Conservation (phyloP, 2,329 filamentous ascomycete species). For the Exserohilum turcica region DNA sequence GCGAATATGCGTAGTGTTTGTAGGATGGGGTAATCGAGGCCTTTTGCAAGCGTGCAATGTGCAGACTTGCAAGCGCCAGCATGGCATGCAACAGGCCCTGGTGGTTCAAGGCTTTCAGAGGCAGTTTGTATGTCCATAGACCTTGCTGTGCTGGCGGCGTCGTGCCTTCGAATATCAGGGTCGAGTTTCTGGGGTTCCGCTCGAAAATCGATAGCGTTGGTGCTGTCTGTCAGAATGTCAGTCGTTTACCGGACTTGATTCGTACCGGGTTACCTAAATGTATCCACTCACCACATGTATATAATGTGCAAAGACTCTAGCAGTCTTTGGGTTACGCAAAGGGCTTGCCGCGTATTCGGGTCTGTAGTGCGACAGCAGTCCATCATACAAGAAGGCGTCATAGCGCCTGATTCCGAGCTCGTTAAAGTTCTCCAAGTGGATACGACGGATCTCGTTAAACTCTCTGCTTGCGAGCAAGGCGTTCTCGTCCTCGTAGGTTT, state of each 20-base stretch:
- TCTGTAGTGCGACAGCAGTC: slow-evolving; percentile 53
- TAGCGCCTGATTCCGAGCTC: slow-evolving; percentile 50
- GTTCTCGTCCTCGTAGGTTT: slow-evolving; percentile 28
- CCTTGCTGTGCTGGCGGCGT: slow-evolving; percentile 41
- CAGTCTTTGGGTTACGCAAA: slow-evolving; percentile 77
- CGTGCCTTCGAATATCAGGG: slow-evolving; percentile 64
- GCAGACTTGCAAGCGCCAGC: slow-evolving; percentile 81
- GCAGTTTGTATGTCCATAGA: slow-evolving; percentile 75
- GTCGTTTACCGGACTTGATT: no score
- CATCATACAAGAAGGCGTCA: slow-evolving; percentile 54
- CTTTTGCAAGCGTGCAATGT: slow-evolving; percentile 81
- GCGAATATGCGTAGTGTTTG: slow-evolving; percentile 87
- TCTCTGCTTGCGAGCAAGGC: slow-evolving; percentile 35
- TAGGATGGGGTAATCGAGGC: slow-evolving; percentile 78
- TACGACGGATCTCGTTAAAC: slow-evolving; percentile 45
- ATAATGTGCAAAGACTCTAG: slow-evolving; percentile 88
- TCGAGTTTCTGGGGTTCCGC: slow-evolving; percentile 75
- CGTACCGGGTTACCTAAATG: background rate
- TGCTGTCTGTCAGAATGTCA: slow-evolving; percentile 64
- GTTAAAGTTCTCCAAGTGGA: slow-evolving; percentile 44
- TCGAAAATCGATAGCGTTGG: slow-evolving; percentile 88
- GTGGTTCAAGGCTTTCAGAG: slow-evolving; percentile 76
- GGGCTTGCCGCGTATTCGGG: slow-evolving; percentile 62
- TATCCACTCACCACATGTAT: slow-evolving; percentile 66
- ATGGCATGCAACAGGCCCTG: slow-evolving; percentile 91